Base-by-base conservation (phyloP, 768 basidiomycete genomes). In the Trametes cubensis region DNA sequence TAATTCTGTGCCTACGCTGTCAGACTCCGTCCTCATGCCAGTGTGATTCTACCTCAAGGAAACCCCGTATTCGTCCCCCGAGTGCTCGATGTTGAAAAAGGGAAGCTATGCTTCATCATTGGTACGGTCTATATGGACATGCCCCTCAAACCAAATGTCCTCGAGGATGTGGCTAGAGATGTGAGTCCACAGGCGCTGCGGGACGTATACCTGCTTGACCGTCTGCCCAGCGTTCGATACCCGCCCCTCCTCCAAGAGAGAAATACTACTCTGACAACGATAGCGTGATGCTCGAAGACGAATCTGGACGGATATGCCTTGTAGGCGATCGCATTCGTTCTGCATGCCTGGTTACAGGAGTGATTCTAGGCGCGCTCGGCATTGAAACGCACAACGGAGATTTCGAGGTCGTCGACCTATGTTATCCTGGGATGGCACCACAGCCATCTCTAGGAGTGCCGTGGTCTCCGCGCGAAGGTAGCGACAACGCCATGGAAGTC, bases 41-140 rank as follows among this genome's bases (percentile, higher is more conserved):
- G 34, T 11, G 34, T 34, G 21, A 41, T 46, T 52, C n/a, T 17
- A 4, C 38, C 54, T 8, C 44, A 68, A 92, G 92, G 87, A 10
- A 79, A 82, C 13, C 93, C 94, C 0, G 70, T 80, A 13, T 81
- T 87, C 30, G 83, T 95, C n/a, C 81, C 86, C 6, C 82, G 92
- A 30, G 90, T 96, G 2, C 85, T 97, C 4, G 96, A 98, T 60
- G 88, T 98, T 8, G 78, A 86, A 48, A 91, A 93, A 67, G 89
- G 89, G 0, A 80, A 89, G 68, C 78, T 96, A 57, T 97, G 94
- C 74, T 98, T 89, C 74, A 83, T 98, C 63, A 79, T 97, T 56
- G 97, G 97, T 4, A 99, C 97, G 0, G 88, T 98, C 6, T 99
- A 98, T 74, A 89, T 98, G 87, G 95, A 99, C 62, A 99, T 99